phyloP scores from a whole-genome alignment of 495 filamentous ascomycete genomes.

The Alectoria sarmentosa region DNA sequence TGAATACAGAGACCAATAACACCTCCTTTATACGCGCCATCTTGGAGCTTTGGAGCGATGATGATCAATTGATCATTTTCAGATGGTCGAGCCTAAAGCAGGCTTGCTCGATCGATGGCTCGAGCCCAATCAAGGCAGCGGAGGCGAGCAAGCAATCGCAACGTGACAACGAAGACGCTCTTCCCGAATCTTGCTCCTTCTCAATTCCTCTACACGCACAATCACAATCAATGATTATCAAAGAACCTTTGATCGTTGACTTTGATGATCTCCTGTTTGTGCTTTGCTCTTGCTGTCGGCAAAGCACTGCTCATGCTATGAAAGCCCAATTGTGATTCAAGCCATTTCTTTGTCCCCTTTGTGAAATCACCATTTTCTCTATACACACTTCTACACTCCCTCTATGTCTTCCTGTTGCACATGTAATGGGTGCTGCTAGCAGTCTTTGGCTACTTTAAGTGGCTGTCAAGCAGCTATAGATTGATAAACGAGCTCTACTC shows the following conservation, averaged over 20 bases:
- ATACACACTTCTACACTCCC: no score
- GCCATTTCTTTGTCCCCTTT: background rate
- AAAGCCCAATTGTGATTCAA: background rate
- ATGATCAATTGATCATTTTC: background rate
- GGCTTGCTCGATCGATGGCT: conserved; percentile 6
- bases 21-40: background rate
- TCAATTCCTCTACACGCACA: background rate
- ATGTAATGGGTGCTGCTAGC: background rate
- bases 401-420: background rate
- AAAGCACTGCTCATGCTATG: background rate
- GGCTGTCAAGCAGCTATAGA: background rate
- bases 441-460: background rate
- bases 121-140: conserved; percentile 12
- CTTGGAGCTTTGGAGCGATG: background rate
- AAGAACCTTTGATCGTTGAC: background rate
- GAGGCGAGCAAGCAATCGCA: conserved; percentile 16
- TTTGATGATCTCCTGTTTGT: background rate
- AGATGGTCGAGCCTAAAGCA: conserved; percentile 4
- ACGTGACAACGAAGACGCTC: conserved; percentile 13
- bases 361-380: background rate
- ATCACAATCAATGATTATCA: background rate
- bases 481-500: background rate
- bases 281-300: background rate
- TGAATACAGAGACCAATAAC: conserved; percentile 5
- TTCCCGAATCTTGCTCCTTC: background rate